phyloP scores from a whole-genome alignment of 139 green algal species.

The Bryopsis sp. region DNA sequence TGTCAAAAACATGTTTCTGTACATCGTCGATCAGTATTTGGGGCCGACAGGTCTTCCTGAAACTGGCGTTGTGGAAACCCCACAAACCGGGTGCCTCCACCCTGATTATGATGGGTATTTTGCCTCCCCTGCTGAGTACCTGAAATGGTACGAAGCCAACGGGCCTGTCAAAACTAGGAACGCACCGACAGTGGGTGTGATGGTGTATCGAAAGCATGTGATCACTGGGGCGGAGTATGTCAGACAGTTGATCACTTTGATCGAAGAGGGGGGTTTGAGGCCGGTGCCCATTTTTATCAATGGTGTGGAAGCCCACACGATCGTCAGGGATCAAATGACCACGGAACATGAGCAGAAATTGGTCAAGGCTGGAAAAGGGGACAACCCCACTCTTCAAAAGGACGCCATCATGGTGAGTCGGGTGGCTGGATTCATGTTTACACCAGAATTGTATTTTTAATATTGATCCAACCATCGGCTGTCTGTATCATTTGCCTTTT shows the following conservation, averaged over 20 bases:
- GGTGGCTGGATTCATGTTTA: too few relatives aligned
- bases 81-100: slow-evolving; percentile 85
- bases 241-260: slow-evolving; percentile 39
- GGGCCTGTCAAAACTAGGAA: slow-evolving; percentile 34
- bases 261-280: slow-evolving; percentile 21
- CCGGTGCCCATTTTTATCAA: slow-evolving; percentile 92
- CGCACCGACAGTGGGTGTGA: slow-evolving; percentile 72
- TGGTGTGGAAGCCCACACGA: slow-evolving; percentile 87
- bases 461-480: too few relatives aligned
- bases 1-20: slow-evolving; percentile 82
- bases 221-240: slow-evolving; percentile 87
- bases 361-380: slow-evolving; percentile 19
- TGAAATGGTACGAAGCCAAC: slow-evolving; percentile 61
- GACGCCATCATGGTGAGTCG: slow-evolving; percentile 27
- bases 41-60: slow-evolving; percentile 20
- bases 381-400: slow-evolving; percentile 19
- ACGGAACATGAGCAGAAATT: slow-evolving; percentile 48
- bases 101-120: slow-evolving; percentile 65
- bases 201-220: slow-evolving; percentile 99
- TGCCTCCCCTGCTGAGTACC: slow-evolving; percentile 58
- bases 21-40: slow-evolving; percentile 69
- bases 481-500: background rate
- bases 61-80: slow-evolving; percentile 59
- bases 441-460: too few relatives aligned
- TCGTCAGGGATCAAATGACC: slow-evolving; percentile 84